Evolutionary conservation across 106 monocot species (phyloP), one percentile per base, ranked within the genome.

Genomic region (Amphibolis antarctica): DNA sequence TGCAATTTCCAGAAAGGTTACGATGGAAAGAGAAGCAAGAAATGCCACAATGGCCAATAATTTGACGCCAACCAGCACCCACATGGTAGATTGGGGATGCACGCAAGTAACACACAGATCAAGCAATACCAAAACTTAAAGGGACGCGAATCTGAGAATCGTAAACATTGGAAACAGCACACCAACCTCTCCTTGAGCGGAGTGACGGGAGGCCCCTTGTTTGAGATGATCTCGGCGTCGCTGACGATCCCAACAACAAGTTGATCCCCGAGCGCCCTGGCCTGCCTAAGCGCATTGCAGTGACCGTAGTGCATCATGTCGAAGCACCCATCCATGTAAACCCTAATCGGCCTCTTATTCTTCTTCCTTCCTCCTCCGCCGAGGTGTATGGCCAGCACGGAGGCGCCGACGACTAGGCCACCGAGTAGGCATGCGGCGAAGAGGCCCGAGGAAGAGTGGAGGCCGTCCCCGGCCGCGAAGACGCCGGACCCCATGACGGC

Each of bases 221-320:
- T 89, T 28, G 74, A 72, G 21, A 65, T 86, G 75, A 89, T 94
- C 86, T 94, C 89, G 43, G 74, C 83, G 24, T 94, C 93, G 42
- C 88, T 86, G 46, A 94, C 81, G 14, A 94, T 86, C 18, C 93
- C 93, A 9, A 94, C 93, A 13, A 92, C 82, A 22, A 93, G 88
- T 77, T 80, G 76, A 53, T 93, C 93, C 5, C 93, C 93, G 23
- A 94, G 81, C 5, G 83, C 86, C 28, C 79, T 78, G 28, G 93
- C 93, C 74, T 94, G 89, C 56, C 93, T 75, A 48, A 94, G 75
- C 0, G 89, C 93, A 66, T 89, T 94, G 68, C 93, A 94, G 61
- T 94, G 93, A 17, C 86, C 89, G 62, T 94, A 94, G 73, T 94
- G 93, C 89, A 94, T 89, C 86, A 94, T 94, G 71, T 94, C 86